Base-by-base conservation (phyloP, 441 rosid genomes). In the Aquilaria agallochum region DNA sequence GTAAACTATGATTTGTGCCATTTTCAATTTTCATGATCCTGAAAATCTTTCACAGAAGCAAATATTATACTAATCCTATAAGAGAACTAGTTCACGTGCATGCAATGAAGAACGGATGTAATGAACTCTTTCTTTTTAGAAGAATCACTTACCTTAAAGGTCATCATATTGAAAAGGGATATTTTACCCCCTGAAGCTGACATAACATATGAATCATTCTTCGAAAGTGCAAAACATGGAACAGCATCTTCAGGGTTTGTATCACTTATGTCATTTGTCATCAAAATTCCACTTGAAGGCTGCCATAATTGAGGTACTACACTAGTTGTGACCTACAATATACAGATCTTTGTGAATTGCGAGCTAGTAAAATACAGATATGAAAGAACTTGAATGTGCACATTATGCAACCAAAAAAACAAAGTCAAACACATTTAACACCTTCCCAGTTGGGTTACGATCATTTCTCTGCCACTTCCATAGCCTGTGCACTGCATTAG, bases 171-270 rank as follows among this genome's bases (percentile, higher is more conserved):
- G 81, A 88, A 88, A 52, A 88, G 69, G 4, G 95, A 85, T 44
- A 88, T 79, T 67, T 82, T 85, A 65, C 95, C 95, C 66, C 95
- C 92, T 49, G 88, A 85, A 44, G 95, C 90, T 36, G 92, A 85
- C 92, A 88, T 85, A 14, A 88, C 85, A 57, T 88, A 88, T 13
- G 95, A 85, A 75, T 88, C 92, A 76, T 88, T 88, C 75, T 80
- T 88, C 27, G 91, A 83, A 53, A 88, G 67, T 9, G 89, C 95
- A 62, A 85, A 78, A 75, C 95, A 88, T 2, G 91, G 82, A 45
- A 78, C 77, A 53, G 81, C 63, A 53, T 79, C 84, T 62, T 83
- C 67, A n/a, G 78, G 77, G 53, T 74, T 72, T 60, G 52, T 77
- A 40, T 82, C 87, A 58, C 72, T 78, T 58, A 75, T 68, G 64